A percentile compares a stretch with the other conserved stretches of the same genome.
phyloP scores from a whole-genome alignment of 202 grass and related monocot species.

The Carex sylvatica region DNA sequence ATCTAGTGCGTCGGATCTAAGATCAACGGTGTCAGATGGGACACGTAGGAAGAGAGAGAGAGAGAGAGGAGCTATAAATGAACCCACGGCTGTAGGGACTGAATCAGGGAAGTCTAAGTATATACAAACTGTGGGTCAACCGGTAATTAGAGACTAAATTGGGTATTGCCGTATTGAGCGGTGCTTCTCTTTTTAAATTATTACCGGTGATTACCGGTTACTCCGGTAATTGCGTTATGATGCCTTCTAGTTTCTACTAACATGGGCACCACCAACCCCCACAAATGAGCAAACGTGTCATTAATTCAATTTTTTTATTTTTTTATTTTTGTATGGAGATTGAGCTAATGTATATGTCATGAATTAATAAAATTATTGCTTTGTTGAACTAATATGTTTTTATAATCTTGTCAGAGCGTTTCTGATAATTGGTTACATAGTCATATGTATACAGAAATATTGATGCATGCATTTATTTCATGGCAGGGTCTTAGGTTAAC shows the following conservation, averaged over 20 bases:
- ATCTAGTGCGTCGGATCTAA: background rate
- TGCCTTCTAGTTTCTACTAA: conserved; percentile 1
- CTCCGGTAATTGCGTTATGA: conserved; percentile 3
- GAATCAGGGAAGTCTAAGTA: background rate
- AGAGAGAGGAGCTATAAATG: background rate
- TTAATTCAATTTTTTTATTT: background rate
- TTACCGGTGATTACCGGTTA: conserved; percentile 1
- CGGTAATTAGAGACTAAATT: background rate
- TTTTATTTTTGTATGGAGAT: background rate
- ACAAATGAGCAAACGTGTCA: background rate
- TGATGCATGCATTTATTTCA: conserved; percentile 1
- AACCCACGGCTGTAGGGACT: conserved; percentile 1
- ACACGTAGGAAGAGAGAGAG: background rate
- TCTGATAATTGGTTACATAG: background rate
- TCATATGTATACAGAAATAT: background rate
- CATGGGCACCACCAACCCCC: conserved; percentile 5
- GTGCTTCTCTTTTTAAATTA: background rate
- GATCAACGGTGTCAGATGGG: background rate
- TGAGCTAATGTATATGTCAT: background rate
- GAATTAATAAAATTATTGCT: background rate
- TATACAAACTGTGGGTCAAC: conserved; percentile 16
- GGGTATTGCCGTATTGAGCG: background rate
- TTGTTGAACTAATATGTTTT: background rate
- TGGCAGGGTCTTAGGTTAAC: conserved; percentile 15
- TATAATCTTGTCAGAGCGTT: background rate